Evolutionary conservation across 305 asterid species (phyloP).

Genomic region (Fraxinus floribunda): DNA sequence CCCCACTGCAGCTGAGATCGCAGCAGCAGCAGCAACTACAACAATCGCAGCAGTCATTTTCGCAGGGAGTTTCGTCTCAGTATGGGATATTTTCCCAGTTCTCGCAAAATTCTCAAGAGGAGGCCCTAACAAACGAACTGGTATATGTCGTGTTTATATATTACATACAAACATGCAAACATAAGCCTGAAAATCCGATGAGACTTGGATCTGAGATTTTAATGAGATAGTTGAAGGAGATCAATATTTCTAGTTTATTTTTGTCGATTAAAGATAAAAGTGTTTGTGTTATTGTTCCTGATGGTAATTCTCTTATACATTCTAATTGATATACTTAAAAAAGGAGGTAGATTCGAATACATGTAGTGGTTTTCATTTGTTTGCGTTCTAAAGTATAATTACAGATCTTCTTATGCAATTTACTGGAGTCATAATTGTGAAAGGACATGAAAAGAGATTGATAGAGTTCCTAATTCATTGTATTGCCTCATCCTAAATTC

Average conservation of each 20-base stretch:
- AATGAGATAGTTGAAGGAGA: conserved; percentile 4
- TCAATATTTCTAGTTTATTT: background rate
- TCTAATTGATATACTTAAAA: background rate
- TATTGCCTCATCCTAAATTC: background rate
- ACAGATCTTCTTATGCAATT: background rate
- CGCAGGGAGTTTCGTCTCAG: conserved; percentile 88
- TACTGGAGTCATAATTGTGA: background rate
- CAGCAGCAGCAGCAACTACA: conserved; percentile 29
- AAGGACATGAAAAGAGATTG: background rate
- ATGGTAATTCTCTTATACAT: background rate
- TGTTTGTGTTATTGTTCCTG: conserved; percentile 9
- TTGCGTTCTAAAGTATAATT: background rate
- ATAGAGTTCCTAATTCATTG: background rate
- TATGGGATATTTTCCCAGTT: conserved; percentile 76
- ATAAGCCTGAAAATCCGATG: background rate
- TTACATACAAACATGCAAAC: background rate
- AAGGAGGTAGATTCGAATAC: background rate
- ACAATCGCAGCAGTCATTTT: conserved; percentile 66
- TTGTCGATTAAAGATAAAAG: background rate
- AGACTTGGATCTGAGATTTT: conserved; percentile 13
- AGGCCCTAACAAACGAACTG: conserved; percentile 58
- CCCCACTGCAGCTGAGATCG: conserved; percentile 43
- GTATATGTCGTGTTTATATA: conserved; percentile 1
- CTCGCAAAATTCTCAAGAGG: conserved; percentile 83
- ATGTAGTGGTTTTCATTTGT: background rate